A percentile compares a stretch with the other conserved stretches of the same genome.
phyloP scores from a whole-genome alignment of 2,329 filamentous ascomycete species.

The Neonectria coccinea region DNA sequence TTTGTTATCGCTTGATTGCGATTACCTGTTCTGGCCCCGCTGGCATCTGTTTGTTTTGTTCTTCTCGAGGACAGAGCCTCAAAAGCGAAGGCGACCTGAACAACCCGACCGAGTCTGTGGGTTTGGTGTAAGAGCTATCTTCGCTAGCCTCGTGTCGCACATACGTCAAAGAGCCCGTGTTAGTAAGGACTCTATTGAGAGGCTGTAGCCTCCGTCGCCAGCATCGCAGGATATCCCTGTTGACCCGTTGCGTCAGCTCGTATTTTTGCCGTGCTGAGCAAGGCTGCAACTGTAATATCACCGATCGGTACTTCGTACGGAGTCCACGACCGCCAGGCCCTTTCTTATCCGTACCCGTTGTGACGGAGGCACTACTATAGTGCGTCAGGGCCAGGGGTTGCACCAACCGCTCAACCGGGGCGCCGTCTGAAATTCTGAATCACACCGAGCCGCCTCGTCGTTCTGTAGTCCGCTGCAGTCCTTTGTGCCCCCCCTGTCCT shows the following conservation, averaged over 20 bases:
- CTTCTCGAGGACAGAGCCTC: background rate
- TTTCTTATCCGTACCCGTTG: constrained; percentile 22
- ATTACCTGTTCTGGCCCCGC: constrained; percentile 38
- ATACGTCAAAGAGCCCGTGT: constrained; percentile 31
- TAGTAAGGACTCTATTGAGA: constrained; percentile 31
- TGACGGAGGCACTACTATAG: constrained; percentile 9
- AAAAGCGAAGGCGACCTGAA: constrained; percentile 27
- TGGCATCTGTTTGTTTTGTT: constrained; percentile 29
- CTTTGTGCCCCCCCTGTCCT: constrained; percentile 36
- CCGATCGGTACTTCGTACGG: background rate
- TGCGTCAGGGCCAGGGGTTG: constrained; percentile 34
- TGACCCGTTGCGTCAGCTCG: constrained; percentile 43
- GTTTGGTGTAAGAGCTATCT: constrained; percentile 20
- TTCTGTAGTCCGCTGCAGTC: constrained; percentile 1
- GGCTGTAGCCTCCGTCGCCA: constrained; percentile 31
- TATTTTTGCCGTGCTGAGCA: constrained; percentile 38
- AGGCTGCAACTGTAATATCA: constrained; percentile 12
- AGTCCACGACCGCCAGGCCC: constrained; percentile 7
- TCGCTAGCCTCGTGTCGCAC: constrained; percentile 42
- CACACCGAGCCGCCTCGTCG: constrained; percentile 44
- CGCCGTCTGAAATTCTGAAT: constrained; percentile 38
- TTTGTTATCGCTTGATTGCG: constrained; percentile 29
- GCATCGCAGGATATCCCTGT: constrained; percentile 23
- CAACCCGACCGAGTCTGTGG: background rate
- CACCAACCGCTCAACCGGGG: constrained; percentile 41